Conservation (phyloP, 1,139 yeast species). For the Saccharomyces uvarum region DNA sequence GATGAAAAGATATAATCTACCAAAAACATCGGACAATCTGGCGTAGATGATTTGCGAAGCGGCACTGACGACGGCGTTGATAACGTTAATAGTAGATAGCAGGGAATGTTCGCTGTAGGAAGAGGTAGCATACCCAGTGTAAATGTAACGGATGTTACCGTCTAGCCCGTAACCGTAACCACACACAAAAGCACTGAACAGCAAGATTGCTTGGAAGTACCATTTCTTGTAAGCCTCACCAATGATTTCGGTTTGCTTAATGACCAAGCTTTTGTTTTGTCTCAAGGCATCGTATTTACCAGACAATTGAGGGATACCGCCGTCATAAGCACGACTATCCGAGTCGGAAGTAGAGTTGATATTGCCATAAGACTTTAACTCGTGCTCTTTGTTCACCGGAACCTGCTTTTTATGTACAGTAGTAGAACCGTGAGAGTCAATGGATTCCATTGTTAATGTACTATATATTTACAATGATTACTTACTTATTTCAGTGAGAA, state of each 20-base stretch:
- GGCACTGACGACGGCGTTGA: slow-evolving; percentile 58
- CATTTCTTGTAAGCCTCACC: slow-evolving; percentile 18
- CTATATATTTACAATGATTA: not conserved
- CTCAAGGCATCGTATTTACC: not conserved
- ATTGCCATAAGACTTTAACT: not conserved
- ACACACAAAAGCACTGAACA: slow-evolving; percentile 48
- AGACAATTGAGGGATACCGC: not conserved
- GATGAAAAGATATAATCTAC: slow-evolving; percentile 52
- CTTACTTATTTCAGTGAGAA: not conserved
- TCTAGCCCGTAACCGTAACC: slow-evolving; percentile 67
- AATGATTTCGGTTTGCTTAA: slow-evolving; percentile 19
- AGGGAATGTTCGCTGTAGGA: slow-evolving; percentile 54
- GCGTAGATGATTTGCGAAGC: slow-evolving; percentile 68
- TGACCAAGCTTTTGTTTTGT: slow-evolving; percentile 6
- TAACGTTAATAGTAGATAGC: slow-evolving; percentile 56
- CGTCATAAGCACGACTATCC: not conserved
- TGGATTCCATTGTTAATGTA: not conserved
- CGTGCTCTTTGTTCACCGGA: not conserved
- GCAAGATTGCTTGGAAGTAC: slow-evolving; percentile 16
- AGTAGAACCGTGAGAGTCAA: not conserved
- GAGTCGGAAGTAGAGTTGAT: not conserved
- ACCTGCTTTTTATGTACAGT: not conserved
- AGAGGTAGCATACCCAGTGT: slow-evolving; percentile 49
- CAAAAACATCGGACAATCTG: slow-evolving; percentile 61
- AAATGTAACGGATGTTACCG: slow-evolving; percentile 43